Evolutionary conservation across 1,139 yeast genomes (phyloP), one percentile per base, ranked within the genome.

Genomic region (Lodderomyces theae): DNA sequence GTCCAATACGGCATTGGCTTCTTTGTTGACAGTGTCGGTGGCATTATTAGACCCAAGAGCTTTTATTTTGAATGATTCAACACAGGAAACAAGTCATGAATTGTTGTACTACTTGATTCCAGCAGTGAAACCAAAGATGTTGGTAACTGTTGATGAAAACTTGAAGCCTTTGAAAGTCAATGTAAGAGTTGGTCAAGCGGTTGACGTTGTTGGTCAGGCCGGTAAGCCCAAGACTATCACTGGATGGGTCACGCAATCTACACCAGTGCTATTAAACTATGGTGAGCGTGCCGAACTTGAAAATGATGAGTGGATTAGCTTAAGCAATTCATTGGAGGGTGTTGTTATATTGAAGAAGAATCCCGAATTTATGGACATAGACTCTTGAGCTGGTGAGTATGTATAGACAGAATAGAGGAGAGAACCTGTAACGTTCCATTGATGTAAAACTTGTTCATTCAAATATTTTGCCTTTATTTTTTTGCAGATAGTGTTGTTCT

Each of bases 171-270:
- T 92, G 51, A 92, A 92, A 71, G 97, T 92, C 10, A 92, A 89
- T 54, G 98, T 92, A 7, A 80, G 98, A 58, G 97, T 94, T 30
- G 98, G 98, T 50, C 97, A 92, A 69, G 97, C 98, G 4, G 98
- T 94, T 35, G 98, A 94, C 61, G 88, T 90, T 35, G 97, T 94
- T 47, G 98, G 98, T 28, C 97, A 90, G 64, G 98, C 97, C 0
- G 98, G 99, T 69, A 88, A 88, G 56, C 98, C 98, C 33, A 92
- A 92, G 71, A 90, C 97, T 19, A 94, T 94, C 39, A 94, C 98
- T 4, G 98, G 98, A 33, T 94, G 98, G 98, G 97, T 92, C 18
- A 94, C 99, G 1, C 98, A 94, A 60, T 86, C 95, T 5, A 92
- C 98, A 0, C 99, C 99, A 0, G 98, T 92, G 18, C 72, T 94